Conservation (phyloP, 148 eudicot species). For the Fagopyrum tataricum region DNA sequence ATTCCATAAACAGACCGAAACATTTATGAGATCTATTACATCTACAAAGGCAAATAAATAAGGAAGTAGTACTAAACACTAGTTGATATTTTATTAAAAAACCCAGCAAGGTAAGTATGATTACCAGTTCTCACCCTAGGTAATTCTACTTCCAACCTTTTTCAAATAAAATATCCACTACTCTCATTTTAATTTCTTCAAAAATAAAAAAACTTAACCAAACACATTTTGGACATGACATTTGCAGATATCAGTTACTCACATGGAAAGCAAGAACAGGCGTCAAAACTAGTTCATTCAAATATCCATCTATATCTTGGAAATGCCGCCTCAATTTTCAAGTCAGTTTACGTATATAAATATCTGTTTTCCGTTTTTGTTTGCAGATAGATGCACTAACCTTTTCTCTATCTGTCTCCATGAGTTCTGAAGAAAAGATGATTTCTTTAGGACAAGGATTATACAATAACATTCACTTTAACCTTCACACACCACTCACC, state of each 20-base stretch:
- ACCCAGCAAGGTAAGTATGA: too few species aligned
- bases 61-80: too few species aligned
- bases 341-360: neutral
- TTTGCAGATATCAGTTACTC: neutral
- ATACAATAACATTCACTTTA: neutral
- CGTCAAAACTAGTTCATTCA: neutral
- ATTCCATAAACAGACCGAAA: too few species aligned
- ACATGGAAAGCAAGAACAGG: neutral
- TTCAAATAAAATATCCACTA: too few species aligned
- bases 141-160: too few species aligned
- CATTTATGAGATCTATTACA: neutral
- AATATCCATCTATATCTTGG: neutral
- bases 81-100: too few species aligned
- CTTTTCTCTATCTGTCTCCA: neutral
- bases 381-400: conserved; percentile 9
- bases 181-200: too few species aligned
- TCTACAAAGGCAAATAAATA: neutral
- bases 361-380: neutral
- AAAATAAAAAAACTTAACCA: too few species aligned
- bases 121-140: too few species aligned
- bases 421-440: neutral
- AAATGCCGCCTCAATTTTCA: too few species aligned
- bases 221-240: neutral
- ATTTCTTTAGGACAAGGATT: neutral
- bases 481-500: conserved; percentile 38